Evolutionary conservation across 768 basidiomycete species (phyloP).

Genomic region (Auricularia heimuer): DNA sequence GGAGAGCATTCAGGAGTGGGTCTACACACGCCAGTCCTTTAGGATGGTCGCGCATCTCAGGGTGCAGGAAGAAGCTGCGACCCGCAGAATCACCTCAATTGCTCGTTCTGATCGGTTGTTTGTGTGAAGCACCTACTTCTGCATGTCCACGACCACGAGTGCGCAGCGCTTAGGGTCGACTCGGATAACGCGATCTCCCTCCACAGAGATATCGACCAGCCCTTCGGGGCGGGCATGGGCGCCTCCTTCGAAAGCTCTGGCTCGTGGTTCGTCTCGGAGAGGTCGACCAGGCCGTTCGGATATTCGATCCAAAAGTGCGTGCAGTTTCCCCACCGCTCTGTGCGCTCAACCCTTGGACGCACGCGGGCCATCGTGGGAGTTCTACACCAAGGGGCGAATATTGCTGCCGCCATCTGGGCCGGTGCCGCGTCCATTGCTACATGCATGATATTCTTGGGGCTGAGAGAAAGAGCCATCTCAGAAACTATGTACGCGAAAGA

Average conservation of each 20-base stretch:
- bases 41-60: slow-evolving; percentile 44
- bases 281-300: slow-evolving; percentile 51
- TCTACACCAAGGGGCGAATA: too few relatives aligned
- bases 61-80: slow-evolving; percentile 46
- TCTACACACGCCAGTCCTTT: slow-evolving; percentile 49
- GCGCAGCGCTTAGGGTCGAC: slow-evolving; percentile 42
- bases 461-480: not conserved
- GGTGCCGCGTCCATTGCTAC: too few relatives aligned
- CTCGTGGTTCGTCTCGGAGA: slow-evolving; percentile 36
- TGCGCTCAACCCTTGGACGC: not conserved
- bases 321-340: not conserved
- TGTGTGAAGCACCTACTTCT: slow-evolving; percentile 28
- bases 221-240: slow-evolving; percentile 19
- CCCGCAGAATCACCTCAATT: too few relatives aligned
- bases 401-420: too few relatives aligned
- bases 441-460: too few relatives aligned
- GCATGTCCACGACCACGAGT: slow-evolving; percentile 60
- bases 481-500: not conserved
- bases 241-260: slow-evolving; percentile 14
- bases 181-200: slow-evolving; percentile 41
- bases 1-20: slow-evolving; percentile 40
- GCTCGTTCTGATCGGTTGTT: too few relatives aligned
- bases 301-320: slow-evolving; percentile 60
- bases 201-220: slow-evolving; percentile 47
- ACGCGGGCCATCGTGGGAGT: not conserved